Percentiles rank a stretch among this genome's conserved stretches.
These are phyloP conservation scores for Aspergillus phoenicis DNA, from an alignment of 2,329 filamentous ascomycete species.

Conservation along the genomic window DNA sequence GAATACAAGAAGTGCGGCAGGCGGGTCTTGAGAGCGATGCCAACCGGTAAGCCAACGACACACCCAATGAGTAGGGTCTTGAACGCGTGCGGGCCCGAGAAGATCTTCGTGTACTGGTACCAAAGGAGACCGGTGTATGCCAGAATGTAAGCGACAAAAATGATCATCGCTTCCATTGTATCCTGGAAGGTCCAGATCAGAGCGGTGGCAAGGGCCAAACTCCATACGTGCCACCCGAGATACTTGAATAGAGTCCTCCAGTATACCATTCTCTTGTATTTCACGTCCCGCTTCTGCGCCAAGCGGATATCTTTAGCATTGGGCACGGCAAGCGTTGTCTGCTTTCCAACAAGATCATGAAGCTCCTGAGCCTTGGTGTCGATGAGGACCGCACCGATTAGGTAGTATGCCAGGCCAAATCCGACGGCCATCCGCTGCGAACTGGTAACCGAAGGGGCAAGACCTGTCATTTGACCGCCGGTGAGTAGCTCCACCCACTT, in stretches of 20 bases:
- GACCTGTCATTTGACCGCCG: conserved; percentile 46
- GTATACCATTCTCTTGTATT: conserved; percentile 53
- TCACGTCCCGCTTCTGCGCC: conserved; percentile 49
- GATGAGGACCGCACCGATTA: conserved; percentile 59
- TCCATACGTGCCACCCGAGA: conserved; percentile 56
- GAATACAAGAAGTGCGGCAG: conserved; percentile 47
- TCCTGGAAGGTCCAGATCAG: conserved; percentile 57
- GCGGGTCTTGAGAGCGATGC: conserved; percentile 48
- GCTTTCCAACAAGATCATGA: conserved; percentile 48
- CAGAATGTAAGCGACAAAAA: conserved; percentile 54
- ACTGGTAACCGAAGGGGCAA: conserved; percentile 39
- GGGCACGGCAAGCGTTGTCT: conserved; percentile 45
- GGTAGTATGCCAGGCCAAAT: conserved; percentile 60
- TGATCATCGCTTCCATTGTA: conserved; percentile 45
- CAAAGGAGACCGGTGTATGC: conserved; percentile 57
- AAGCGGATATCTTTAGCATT: conserved; percentile 47
- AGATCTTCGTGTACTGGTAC: conserved; percentile 59
- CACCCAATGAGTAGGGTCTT: conserved; percentile 52
- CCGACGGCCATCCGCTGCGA: conserved; percentile 53
- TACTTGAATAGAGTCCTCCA: conserved; percentile 54
- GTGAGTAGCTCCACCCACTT: conserved; percentile 56
- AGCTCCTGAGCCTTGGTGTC: conserved; percentile 58
- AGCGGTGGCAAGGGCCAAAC: conserved; percentile 52
- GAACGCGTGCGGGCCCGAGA: conserved; percentile 53
- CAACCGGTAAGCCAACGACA: conserved; percentile 50